Percentiles rank a stretch among this genome's conserved stretches.
These are phyloP conservation scores for Moelleriella libera DNA, from an alignment of 2,329 filamentous ascomycete genomes.

Conservation along the genomic window DNA sequence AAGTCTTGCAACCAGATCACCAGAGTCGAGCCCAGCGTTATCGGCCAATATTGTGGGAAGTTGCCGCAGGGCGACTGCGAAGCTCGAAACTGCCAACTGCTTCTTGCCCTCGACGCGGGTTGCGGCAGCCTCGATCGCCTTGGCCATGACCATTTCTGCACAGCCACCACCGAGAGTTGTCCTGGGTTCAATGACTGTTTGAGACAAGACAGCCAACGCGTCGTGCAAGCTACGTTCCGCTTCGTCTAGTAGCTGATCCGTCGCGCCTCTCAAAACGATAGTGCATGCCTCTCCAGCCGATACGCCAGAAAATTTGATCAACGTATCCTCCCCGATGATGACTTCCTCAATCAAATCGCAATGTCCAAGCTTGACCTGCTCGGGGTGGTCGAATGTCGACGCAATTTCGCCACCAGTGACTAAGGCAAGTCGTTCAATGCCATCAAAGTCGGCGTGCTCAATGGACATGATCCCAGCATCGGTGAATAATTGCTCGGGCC, in stretches of 20 bases:
- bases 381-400: slow-evolving; percentile 94
- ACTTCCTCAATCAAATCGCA: slow-evolving; percentile 96
- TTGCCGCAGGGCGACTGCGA: slow-evolving; percentile 79
- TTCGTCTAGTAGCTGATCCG: slow-evolving; percentile 92
- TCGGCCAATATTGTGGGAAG: slow-evolving; percentile 93
- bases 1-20: slow-evolving; percentile 80
- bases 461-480: slow-evolving; percentile 97
- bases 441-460: slow-evolving; percentile 97
- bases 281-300: slow-evolving; percentile 91
- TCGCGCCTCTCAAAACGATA: slow-evolving; percentile 88
- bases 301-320: slow-evolving; percentile 95
- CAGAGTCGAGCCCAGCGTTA: slow-evolving; percentile 92
- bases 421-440: slow-evolving; percentile 84
- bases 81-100: slow-evolving; percentile 81
- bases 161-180: slow-evolving; percentile 92
- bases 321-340: slow-evolving; percentile 92
- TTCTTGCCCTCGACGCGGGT: slow-evolving; percentile 95
- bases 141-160: slow-evolving; percentile 98
- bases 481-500: slow-evolving; percentile 97
- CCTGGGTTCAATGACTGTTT: slow-evolving; percentile 88
- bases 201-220: slow-evolving; percentile 86
- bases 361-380: slow-evolving; percentile 88
- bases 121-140: slow-evolving; percentile 86
- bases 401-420: slow-evolving; percentile 96
- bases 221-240: slow-evolving; percentile 93